Evolutionary conservation across 306 rosid species (phyloP), one percentile per base, ranked within the genome.

Genomic region (Lathyrus aphaca): DNA sequence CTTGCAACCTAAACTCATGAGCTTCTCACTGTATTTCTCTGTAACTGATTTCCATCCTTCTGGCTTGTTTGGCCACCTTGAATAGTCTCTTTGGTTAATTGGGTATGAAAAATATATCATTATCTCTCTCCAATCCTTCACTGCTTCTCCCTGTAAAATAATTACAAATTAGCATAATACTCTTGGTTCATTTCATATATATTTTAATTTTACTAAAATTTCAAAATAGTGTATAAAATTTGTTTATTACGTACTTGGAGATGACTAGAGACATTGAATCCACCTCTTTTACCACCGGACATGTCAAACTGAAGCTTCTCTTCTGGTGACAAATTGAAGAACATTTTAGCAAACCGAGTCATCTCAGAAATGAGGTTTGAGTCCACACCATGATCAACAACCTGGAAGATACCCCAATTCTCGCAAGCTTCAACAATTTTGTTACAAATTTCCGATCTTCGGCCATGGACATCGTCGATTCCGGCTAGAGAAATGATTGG

Each of bases 211-310:
- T 32, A 32, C 5, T 32, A 32, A 32, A 6, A 32, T 6, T 32
- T 1, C 8, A 32, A 32, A 5, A 30, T 1, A 32, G 38, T 32
- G 1, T 32, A 23, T 23, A 32, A 32, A 1, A 5, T 32, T 35
- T 35, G 39, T 7, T 35, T 35, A 8, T 35, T 35, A 35, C 39
- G 39, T 77, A 92, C 98, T 71, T 92, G 87, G 7, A 93, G 87
- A 55, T 93, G 98, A 78, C 98, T 93, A 11, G 98, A 93, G 76
- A 93, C 97, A 3, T 85, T 83, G 82, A 93, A 93, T 0, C 98
- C 98, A 2, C 98, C 98, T 51, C 85, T 93, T 50, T 91, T 87
- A 74, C 96, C 99, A 12, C 99, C 95, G 14, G 97, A 56, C 99
- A 94, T 94, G 73, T 88, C 96, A 25, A 78, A 94, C 0, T 88